phyloP scores from a whole-genome alignment of 176 grass and related monocot genomes.

The Carex cristatella region DNA sequence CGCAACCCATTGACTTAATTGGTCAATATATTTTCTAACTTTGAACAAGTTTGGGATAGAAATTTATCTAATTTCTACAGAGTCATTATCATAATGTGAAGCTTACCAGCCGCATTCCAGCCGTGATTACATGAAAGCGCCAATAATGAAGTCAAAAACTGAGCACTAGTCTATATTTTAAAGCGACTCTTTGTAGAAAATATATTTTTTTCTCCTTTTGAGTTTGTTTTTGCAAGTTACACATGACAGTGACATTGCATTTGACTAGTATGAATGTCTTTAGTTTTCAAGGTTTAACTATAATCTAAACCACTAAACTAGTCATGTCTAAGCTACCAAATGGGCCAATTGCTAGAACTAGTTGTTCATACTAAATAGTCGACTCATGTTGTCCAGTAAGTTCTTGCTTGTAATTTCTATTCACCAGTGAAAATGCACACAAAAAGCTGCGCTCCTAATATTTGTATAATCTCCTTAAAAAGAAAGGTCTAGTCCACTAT shows the following conservation, averaged over 20 bases:
- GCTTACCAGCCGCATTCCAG: slow-evolving; percentile 16
- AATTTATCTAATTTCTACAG: not conserved
- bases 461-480: too few species aligned
- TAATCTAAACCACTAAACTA: not conserved
- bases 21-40: not conserved
- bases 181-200: not conserved
- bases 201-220: not conserved
- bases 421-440: not conserved
- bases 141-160: not conserved
- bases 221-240: not conserved
- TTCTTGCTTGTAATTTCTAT: not conserved
- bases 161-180: not conserved
- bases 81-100: not conserved
- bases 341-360: not conserved
- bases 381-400: not conserved
- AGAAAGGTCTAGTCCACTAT: too few species aligned
- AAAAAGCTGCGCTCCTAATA: not conserved
- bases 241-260: slow-evolving; percentile 4
- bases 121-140: not conserved
- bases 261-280: not conserved
- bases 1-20: not conserved
- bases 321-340: too few species aligned
- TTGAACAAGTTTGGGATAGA: not conserved
- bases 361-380: not conserved
- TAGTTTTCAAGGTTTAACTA: not conserved